These are phyloP conservation scores for Onygena corvina DNA, from an alignment of 2,329 filamentous ascomycete genomes.

Conservation along the genomic window DNA sequence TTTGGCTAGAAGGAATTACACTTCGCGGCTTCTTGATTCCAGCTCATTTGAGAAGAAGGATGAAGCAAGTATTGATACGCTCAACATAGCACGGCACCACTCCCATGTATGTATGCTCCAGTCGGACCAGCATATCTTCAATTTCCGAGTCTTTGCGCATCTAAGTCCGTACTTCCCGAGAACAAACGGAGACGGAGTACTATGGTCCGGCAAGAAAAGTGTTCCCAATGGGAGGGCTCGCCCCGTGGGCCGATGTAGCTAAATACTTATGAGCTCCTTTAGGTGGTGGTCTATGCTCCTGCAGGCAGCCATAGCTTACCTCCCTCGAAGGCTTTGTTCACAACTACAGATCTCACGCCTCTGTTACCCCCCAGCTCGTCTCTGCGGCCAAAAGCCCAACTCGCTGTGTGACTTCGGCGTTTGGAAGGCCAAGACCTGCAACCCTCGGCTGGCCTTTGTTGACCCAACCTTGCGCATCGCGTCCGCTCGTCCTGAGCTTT, in stretches of 20 bases:
- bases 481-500: slow-evolving; percentile 1
- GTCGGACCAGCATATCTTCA: too few species aligned
- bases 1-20: too few species aligned
- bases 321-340: not conserved
- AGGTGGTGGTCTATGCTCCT: not conserved
- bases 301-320: not conserved
- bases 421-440: not conserved
- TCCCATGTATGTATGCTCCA: too few species aligned
- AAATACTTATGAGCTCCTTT: not conserved
- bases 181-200: too few species aligned
- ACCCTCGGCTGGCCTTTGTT: not conserved
- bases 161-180: too few species aligned
- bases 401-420: not conserved
- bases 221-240: too few species aligned
- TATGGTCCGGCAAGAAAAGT: too few species aligned
- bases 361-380: not conserved
- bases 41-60: too few species aligned
- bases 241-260: not conserved
- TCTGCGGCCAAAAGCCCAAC: not conserved
- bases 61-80: not conserved
- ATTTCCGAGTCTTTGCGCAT: too few species aligned
- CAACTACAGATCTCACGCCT: too few species aligned
- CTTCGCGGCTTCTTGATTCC: too few species aligned
- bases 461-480: not conserved
- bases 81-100: too few species aligned